These are phyloP conservation scores for Podila minutissima DNA, from an alignment of 192 early-diverging fungal species.

Conservation along the genomic window DNA sequence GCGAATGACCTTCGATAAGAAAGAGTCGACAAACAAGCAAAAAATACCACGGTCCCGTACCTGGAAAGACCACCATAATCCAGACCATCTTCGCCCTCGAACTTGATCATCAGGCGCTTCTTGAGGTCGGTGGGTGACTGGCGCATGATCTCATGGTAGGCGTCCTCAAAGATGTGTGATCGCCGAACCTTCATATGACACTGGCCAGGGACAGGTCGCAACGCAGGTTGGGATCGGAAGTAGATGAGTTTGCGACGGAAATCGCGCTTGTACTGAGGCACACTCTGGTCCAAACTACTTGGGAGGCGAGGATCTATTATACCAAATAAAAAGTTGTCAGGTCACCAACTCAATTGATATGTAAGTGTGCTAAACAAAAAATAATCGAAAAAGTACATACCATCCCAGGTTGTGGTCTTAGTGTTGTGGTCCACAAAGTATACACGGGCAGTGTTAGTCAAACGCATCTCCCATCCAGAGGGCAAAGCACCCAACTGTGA, in stretches of 20 bases:
- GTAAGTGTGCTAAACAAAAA: neutral
- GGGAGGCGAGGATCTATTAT: slow-evolving; percentile 75
- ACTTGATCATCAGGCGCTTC: slow-evolving; percentile 98
- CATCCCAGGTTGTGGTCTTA: slow-evolving; percentile 99
- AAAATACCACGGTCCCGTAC: slow-evolving; percentile 28
- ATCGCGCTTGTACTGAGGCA: slow-evolving; percentile 99
- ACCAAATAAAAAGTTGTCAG: neutral
- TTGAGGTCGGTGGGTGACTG: slow-evolving; percentile 90
- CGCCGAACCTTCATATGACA: slow-evolving; percentile 94
- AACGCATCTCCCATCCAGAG: slow-evolving; percentile 98
- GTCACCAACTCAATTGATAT: neutral
- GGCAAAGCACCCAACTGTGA: slow-evolving; percentile 90
- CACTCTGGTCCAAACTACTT: slow-evolving; percentile 85
- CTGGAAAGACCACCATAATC: slow-evolving; percentile 98
- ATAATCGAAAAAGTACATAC: slow-evolving; percentile 37
- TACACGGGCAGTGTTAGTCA: slow-evolving; percentile 91
- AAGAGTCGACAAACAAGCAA: neutral
- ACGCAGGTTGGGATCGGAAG: slow-evolving; percentile 91
- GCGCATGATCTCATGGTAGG: slow-evolving; percentile 96
- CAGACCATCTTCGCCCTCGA: slow-evolving; percentile 97
- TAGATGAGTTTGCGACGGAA: slow-evolving; percentile 98
- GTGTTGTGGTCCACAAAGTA: slow-evolving; percentile 99
- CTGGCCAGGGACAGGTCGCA: slow-evolving; percentile 90
- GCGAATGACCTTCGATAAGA: neutral
- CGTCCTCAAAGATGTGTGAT: slow-evolving; percentile 93